A percentile compares a stretch with the other conserved stretches of the same genome.
These are phyloP conservation scores for Stachybotrys chlorohalonatus DNA, from an alignment of 2,329 filamentous ascomycete genomes.

Conservation along the genomic window DNA sequence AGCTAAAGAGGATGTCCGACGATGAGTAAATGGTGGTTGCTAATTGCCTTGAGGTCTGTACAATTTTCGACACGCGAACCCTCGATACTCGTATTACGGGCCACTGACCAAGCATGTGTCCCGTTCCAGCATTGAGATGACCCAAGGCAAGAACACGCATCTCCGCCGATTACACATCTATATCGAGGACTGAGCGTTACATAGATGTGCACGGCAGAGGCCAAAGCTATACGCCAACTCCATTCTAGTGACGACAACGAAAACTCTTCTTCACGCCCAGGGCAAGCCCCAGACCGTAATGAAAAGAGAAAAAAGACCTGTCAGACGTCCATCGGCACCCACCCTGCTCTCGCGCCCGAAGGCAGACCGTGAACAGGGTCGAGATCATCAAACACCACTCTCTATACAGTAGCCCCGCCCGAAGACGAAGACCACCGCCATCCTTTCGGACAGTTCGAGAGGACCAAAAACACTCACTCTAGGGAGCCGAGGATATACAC, in stretches of 20 bases:
- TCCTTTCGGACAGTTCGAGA: slow-evolving; percentile 54
- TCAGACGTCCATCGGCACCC: slow-evolving; percentile 87
- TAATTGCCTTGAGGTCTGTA: too few species aligned
- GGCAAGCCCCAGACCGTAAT: slow-evolving; percentile 39
- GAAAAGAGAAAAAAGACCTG: slow-evolving; percentile 54
- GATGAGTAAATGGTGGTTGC: neutral
- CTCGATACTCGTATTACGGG: too few species aligned
- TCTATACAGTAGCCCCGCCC: slow-evolving; percentile 54
- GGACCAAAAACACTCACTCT: slow-evolving; percentile 69
- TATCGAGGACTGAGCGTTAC: too few species aligned
- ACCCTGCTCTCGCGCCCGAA: slow-evolving; percentile 70
- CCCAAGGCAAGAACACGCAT: too few species aligned
- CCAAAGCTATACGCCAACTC: neutral
- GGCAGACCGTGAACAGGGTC: slow-evolving; percentile 62
- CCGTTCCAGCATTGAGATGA: too few species aligned
- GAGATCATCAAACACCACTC: slow-evolving; percentile 85
- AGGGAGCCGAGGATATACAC: slow-evolving; percentile 72
- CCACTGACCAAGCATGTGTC: too few species aligned
- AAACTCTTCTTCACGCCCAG: slow-evolving; percentile 41
- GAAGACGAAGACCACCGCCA: slow-evolving; percentile 33
- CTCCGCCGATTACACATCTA: too few species aligned
- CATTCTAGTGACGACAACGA: neutral
- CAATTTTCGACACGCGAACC: too few species aligned
- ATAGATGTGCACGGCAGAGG: too few species aligned
- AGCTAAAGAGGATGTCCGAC: neutral